phyloP scores from a whole-genome alignment of 2,329 filamentous ascomycete genomes.

The Aspergillus pseudonomiae region DNA sequence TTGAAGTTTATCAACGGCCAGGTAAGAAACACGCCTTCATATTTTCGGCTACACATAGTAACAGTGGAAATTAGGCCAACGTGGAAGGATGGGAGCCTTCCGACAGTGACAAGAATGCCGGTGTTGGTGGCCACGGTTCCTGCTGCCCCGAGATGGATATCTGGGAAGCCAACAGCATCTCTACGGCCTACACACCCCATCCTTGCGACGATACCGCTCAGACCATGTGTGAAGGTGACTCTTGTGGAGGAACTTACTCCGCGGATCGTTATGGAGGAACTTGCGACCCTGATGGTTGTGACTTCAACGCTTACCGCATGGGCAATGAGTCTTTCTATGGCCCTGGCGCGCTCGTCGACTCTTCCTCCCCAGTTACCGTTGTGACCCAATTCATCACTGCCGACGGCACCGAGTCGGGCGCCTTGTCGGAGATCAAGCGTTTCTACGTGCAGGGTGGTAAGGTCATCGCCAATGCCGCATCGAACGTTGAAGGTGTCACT shows the following conservation, averaged over 20 bases:
- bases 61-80: constrained; percentile 47
- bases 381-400: constrained; percentile 68
- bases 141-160: constrained; percentile 71
- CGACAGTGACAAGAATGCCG: constrained; percentile 56
- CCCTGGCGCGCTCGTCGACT: constrained; percentile 60
- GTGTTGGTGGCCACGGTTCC: constrained; percentile 56
- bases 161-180: constrained; percentile 70
- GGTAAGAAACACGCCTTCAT: constrained; percentile 14
- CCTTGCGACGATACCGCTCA: constrained; percentile 58
- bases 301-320: constrained; percentile 70
- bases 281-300: constrained; percentile 72
- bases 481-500: constrained; percentile 49
- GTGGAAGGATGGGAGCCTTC: constrained; percentile 57
- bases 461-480: constrained; percentile 58
- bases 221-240: constrained; percentile 53
- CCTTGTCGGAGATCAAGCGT: constrained; percentile 63
- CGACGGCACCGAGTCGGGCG: constrained; percentile 40
- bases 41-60: not conserved
- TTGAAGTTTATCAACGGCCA: constrained; percentile 48
- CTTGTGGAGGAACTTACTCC: constrained; percentile 57
- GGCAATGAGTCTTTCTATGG: constrained; percentile 68
- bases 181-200: constrained; percentile 67
- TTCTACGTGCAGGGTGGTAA: constrained; percentile 66
- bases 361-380: constrained; percentile 62
- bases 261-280: constrained; percentile 60